These are phyloP conservation scores for Mycena kentingensis DNA, from an alignment of 768 basidiomycete genomes.

Conservation along the genomic window DNA sequence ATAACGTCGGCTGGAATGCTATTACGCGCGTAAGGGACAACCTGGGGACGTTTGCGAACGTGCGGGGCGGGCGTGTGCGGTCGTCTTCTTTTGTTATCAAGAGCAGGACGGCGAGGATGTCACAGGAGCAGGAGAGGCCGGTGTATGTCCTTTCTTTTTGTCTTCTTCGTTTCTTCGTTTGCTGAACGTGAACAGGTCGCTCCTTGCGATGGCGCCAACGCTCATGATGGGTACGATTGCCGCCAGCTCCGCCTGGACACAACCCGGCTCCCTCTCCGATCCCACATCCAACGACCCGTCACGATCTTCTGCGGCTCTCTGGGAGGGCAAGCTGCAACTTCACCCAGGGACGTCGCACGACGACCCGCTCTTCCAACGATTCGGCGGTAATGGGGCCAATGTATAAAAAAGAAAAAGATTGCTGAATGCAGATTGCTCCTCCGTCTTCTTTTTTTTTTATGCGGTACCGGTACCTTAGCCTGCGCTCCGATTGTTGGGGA, in stretches of 20 bases:
- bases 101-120: conserved; percentile 65
- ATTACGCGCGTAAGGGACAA: conserved; percentile 85
- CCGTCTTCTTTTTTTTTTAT: not conserved
- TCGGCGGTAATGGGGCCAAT: conserved; percentile 26
- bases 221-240: conserved; percentile 75
- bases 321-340: conserved; percentile 83
- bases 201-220: conserved; percentile 77
- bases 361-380: conserved; percentile 51
- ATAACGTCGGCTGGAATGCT: conserved; percentile 67
- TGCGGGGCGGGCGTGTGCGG: conserved; percentile 87
- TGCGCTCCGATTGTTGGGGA: no score
- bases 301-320: conserved; percentile 76
- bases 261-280: conserved; percentile 63
- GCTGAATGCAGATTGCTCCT: not conserved
- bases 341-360: conserved; percentile 82
- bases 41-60: conserved; percentile 74
- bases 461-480: no score
- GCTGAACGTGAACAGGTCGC: conserved; percentile 36
- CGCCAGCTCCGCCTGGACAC: conserved; percentile 61
- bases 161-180: not conserved
- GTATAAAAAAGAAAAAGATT: conserved; percentile 13
- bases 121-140: conserved; percentile 49
- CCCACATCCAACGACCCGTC: conserved; percentile 79
- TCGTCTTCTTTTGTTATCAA: conserved; percentile 85
- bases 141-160: conserved; percentile 35